phyloP scores from a whole-genome alignment of 2,329 filamentous ascomycete genomes.

The Fusarium papillatum region DNA sequence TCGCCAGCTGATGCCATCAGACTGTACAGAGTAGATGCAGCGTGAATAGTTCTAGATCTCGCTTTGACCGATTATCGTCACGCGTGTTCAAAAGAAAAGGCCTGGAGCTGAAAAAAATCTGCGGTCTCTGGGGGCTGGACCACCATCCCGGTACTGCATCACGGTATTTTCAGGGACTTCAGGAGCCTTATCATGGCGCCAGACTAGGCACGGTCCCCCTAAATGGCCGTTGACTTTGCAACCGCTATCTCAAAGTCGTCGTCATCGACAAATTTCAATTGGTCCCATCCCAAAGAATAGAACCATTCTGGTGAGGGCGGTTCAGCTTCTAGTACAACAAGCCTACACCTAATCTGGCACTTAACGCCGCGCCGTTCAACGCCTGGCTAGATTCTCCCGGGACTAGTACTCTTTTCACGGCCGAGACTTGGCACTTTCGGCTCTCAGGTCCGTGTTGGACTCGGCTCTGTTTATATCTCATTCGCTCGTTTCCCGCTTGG shows the following conservation, averaged over 20 bases:
- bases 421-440: background rate
- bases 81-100: background rate
- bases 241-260: constrained; percentile 1
- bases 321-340: background rate
- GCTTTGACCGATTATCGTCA: background rate
- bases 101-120: background rate
- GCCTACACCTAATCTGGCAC: background rate
- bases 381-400: background rate
- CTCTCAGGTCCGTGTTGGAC: background rate
- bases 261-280: background rate
- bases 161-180: background rate
- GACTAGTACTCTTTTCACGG: background rate
- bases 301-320: background rate
- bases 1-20: background rate
- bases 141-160: background rate
- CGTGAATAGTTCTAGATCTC: background rate
- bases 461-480: background rate
- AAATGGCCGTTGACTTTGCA: background rate
- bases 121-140: background rate
- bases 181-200: background rate
- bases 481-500: background rate
- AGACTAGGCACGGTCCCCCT: too few species aligned
- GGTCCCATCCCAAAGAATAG: background rate
- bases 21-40: background rate
- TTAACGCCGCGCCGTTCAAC: background rate